phyloP scores from a whole-genome alignment of 1,139 yeast species.

The Hansenula lynferdii region DNA sequence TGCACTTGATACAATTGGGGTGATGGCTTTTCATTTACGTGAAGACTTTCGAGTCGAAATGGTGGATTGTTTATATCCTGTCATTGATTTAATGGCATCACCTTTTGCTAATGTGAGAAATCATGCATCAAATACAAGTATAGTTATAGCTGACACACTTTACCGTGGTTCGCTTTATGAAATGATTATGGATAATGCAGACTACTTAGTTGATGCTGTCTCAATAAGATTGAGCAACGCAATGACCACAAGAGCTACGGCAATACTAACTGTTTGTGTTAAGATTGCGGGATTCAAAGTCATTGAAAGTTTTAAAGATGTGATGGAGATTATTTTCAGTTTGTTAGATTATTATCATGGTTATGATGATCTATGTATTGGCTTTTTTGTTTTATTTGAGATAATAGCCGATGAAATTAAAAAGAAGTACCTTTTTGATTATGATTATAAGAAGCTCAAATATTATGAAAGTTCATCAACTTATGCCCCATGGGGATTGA shows the following conservation, averaged over 20 bases:
- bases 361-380: constrained; percentile 64
- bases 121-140: constrained; percentile 42
- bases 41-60: constrained; percentile 42
- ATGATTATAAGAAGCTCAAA: constrained; percentile 21
- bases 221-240: constrained; percentile 66
- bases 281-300: constrained; percentile 65
- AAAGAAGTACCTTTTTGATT: constrained; percentile 30
- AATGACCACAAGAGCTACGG: constrained; percentile 70
- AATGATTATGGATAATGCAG: constrained; percentile 64
- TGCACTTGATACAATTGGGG: constrained; percentile 38
- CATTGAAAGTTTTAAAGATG: constrained; percentile 64
- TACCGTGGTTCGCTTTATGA: constrained; percentile 52
- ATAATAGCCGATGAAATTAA: constrained; percentile 55
- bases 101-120: constrained; percentile 35
- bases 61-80: constrained; percentile 50
- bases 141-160: constrained; percentile 45
- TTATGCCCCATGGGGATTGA: constrained; percentile 55
- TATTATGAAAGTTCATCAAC: constrained; percentile 13
- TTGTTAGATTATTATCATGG: constrained; percentile 83
- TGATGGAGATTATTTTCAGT: constrained; percentile 68
- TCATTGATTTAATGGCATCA: constrained; percentile 51
- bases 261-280: constrained; percentile 61
- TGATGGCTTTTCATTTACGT: constrained; percentile 30
- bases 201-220: constrained; percentile 73
- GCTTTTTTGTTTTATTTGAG: constrained; percentile 68